Evolutionary conservation across 1,284 basidiomycete species (phyloP), one percentile per base, ranked within the genome.

Genomic region (Microbotryum saponariae): DNA sequence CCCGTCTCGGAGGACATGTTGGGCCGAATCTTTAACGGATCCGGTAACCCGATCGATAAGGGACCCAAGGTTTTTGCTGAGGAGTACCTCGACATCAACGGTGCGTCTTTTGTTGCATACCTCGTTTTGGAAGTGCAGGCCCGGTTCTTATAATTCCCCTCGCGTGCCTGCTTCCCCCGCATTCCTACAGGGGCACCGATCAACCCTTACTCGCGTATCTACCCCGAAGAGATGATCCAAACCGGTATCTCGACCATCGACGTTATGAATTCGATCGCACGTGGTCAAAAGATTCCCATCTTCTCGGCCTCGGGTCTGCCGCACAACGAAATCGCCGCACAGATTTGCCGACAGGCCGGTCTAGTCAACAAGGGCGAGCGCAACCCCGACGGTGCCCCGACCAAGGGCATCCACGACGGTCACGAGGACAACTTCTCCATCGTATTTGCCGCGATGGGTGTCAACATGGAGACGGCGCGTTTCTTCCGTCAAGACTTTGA

Each of bases 401-500:
- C 88, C 60, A 97, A 98, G 79, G 92, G 90, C 72, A 91, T 97
- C 27, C 92, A 94, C 75, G 96, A 99, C 76, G 96, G 92, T 54
- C 96, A 98, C 79, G 94, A 97, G 81, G 96, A 99, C 80, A 98
- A 99, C 79, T 99, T 99, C 82, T 94, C 91, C 58, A 94, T 99
- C 73, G 96, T 98, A 58, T 99, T 98, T 76, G 96, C 92, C 58
- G 96, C 96, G 50, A 98, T 99, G 96, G 96, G 96, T 85, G 96
- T 96, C 73, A 99, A 99, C 81, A 96, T 97, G 92, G 96, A 98
- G 78, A 98, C 96, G 9, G 96, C 96, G 37, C 86, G 96, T 59
- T 99, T 97, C 83, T 99, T 99, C 87, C 94, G 96, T 79, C 91
- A 97, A 76, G 96, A 98, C 80, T 98, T 98, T 76, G 93, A 98